These are phyloP conservation scores for Lipomyces starkeyi DNA, from an alignment of 805 yeast species.

Conservation along the genomic window DNA sequence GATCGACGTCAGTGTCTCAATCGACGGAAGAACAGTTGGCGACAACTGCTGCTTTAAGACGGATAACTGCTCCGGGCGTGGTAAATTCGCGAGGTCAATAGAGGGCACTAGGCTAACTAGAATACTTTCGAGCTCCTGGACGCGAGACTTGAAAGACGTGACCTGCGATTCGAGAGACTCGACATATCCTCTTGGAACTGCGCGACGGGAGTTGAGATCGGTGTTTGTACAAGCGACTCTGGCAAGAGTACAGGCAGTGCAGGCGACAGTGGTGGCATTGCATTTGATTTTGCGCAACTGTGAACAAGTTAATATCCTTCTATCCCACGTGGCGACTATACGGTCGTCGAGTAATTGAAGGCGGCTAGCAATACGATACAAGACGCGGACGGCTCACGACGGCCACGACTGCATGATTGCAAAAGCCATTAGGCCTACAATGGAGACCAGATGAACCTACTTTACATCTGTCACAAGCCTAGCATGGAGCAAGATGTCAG, in stretches of 20 bases:
- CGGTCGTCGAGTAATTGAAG: background rate
- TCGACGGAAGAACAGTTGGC: constrained; percentile 27
- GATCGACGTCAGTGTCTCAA: constrained; percentile 29
- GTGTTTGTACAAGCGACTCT: constrained; percentile 38
- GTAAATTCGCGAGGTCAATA: constrained; percentile 22
- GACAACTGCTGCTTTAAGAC: constrained; percentile 6
- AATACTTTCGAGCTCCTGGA: constrained; percentile 21
- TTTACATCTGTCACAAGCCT: constrained; percentile 38
- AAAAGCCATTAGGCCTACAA: background rate
- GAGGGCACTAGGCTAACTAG: constrained; percentile 19
- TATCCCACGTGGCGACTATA: background rate
- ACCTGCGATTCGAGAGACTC: constrained; percentile 32
- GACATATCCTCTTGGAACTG: constrained; percentile 37
- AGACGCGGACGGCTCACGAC: background rate
- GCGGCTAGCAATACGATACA: background rate
- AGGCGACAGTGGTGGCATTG: constrained; percentile 37
- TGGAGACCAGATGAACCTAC: background rate
- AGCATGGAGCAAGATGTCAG: background rate
- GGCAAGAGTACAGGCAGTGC: constrained; percentile 37
- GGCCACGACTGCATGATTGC: background rate
- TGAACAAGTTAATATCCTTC: background rate
- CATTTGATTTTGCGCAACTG: constrained; percentile 36
- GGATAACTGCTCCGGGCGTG: constrained; percentile 14
- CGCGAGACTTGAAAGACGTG: constrained; percentile 13
- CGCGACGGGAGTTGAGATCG: constrained; percentile 34